Base-by-base conservation (phyloP, 1,284 basidiomycete species). In the Apiotrichum gamsii region DNA sequence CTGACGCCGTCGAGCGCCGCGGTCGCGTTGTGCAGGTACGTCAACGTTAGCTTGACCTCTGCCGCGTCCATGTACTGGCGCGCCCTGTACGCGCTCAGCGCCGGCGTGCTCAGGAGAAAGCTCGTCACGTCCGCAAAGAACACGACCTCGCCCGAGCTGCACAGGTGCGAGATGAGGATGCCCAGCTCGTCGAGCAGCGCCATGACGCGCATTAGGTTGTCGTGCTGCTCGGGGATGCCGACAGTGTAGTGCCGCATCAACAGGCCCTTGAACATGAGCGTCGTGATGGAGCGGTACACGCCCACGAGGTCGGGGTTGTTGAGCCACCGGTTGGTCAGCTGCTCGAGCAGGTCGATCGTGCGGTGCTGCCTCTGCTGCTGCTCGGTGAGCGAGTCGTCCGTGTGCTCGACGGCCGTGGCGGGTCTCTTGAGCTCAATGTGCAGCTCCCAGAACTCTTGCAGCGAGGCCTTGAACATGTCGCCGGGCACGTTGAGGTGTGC, bases 401-500 rank as follows among this genome's bases (percentile, higher is more conserved):
- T 10, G 5, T 4, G 16, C 5, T 18, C 15, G 16, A 11, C 32
- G 8, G 8, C 30, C n/a, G 15, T 11, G 19, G 13, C 24, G 28
- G 4, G 28, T 8, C 29, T 30, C 6, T 25, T 18, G 13, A 14
- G 33, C 16, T n/a, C n/a, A n/a, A n/a, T n/a, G 25, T 45, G 34
- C 33, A 45, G 6, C 16, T 45, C 36, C 43, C 43, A 45, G 35
- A 25, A 39, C n/a, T 20, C 44, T 45, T 21, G 28, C 5, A 39
- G 10, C 13, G 39, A 39, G 6, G 28, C 31, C 39, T 33, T 46
- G 38, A 39, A 46, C n/a, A 29, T 31, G 18, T 47, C 45, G 0
- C 45, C 45, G 4, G 39, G 18, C 3, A 42, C 34, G 10, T 24
- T 19, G 14, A 47, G 34, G 28, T 42, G 45, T 2, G 13, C 11